Base-by-base conservation (phyloP, 768 basidiomycete genomes). In the Tricholoma hemisulphureum region DNA sequence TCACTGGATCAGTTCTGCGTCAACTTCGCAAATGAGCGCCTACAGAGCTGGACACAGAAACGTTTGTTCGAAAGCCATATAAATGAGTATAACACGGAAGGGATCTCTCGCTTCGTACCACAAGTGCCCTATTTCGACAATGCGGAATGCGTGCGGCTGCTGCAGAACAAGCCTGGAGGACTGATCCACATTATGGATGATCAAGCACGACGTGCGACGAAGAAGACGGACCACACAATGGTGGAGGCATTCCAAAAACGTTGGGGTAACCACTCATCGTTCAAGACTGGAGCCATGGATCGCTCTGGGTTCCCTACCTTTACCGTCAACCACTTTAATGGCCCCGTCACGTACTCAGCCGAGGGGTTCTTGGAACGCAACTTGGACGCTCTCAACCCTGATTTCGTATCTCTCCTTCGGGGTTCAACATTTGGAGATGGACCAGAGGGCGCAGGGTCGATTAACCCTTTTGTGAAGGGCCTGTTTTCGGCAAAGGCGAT, bases 121-220 rank as follows among this genome's bases (percentile, higher is more conserved):
- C 76, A 83, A 28, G 75, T 91, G 0, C 83, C 88, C 0, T 95
- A 89, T 76, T 93, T 93, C 69, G 93, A 96, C 74, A 98, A 98
- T 70, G 71, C 88, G 9, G 95, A 98, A 68, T 94, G 92, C 63
- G 73, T 98, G 28, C 84, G 93, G 7, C 78, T 99, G 28, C 75
- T 98, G 39, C 89, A 94, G 67, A 88, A 93, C 67, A 79, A 78
- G 55, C 94, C 92, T 1, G 95, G 95, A 9, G 97, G 97, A 2
- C 78, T 99, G 29, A 86, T 98, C 53, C 93, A 96, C 66, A 98
- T 98, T 71, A 93, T 98, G 89, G 95, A 98, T 67, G 96, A 98
- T 68, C 95, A 97, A 71, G 91, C 95, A 1, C 82, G 89, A 11
- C 81, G 91, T 35, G 82, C 83, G 56, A 88, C 85, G 58, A 95